Percentiles rank a stretch among this genome's conserved stretches.
phyloP scores from a whole-genome alignment of 2,329 filamentous ascomycete species.

The Alternaria sp. region DNA sequence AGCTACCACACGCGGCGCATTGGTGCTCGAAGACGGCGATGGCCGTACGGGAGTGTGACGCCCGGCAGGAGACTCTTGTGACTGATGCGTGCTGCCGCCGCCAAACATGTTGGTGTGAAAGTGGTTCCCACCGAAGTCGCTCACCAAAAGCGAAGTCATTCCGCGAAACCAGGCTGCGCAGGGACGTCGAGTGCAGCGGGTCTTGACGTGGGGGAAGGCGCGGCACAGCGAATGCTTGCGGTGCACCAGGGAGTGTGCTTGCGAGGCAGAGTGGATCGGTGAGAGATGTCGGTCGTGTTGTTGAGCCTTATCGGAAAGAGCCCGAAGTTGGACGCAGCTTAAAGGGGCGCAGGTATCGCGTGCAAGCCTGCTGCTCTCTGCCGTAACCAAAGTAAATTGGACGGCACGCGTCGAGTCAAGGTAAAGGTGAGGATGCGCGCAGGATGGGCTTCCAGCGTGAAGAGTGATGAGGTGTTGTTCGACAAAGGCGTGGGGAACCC shows the following conservation, averaged over 20 bases:
- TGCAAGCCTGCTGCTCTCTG: conserved; percentile 39
- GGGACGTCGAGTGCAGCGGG: conserved; percentile 8
- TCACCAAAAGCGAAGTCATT: conserved; percentile 69
- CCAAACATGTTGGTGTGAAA: conserved; percentile 75
- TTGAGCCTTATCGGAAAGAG: conserved; percentile 36
- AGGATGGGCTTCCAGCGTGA: conserved; percentile 30
- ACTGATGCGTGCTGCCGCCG: conserved; percentile 55
- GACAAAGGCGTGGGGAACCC: conserved; percentile 31
- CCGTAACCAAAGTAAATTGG: conserved; percentile 57
- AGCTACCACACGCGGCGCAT: conserved; percentile 36
- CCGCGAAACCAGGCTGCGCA: conserved; percentile 48
- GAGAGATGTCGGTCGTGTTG: conserved; percentile 25
- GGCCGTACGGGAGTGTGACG: conserved; percentile 46
- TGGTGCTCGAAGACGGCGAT: conserved; percentile 38
- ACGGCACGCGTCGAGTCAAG: conserved; percentile 43
- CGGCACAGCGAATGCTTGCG: conserved; percentile 23
- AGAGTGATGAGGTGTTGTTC: conserved; percentile 36
- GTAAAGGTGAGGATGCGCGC: conserved; percentile 18
- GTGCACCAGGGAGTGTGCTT: conserved; percentile 21
- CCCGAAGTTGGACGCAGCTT: conserved; percentile 28
- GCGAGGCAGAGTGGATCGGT: conserved; percentile 22
- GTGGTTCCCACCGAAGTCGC: conserved; percentile 78
- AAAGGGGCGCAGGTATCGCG: conserved; percentile 26
- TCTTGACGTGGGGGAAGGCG: conserved; percentile 14
- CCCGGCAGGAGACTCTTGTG: conserved; percentile 48